A percentile compares a stretch with the other conserved stretches of the same genome.
phyloP scores from a whole-genome alignment of 805 yeast species.

The Candida saitoana region DNA sequence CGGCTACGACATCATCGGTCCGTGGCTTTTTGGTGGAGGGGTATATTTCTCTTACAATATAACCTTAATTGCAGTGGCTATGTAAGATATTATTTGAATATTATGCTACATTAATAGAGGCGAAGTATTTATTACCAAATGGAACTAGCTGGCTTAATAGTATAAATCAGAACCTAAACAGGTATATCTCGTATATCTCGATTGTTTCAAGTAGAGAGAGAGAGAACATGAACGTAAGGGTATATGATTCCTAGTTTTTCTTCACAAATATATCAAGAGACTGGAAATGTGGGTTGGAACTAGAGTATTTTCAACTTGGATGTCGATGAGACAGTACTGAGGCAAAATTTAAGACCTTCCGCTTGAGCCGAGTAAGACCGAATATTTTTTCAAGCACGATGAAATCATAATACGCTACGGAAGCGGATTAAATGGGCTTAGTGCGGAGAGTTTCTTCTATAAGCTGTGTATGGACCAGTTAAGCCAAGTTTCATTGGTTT shows the following conservation, averaged over 20 bases:
- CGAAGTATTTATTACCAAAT: neutral
- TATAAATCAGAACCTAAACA: neutral
- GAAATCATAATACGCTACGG: neutral
- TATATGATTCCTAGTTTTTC: neutral
- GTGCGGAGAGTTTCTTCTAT: neutral
- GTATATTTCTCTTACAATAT: neutral
- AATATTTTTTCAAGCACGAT: neutral
- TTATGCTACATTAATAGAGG: neutral
- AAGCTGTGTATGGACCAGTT: neutral
- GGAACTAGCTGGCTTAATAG: neutral
- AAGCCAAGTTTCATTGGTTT: neutral
- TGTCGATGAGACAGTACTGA: too few species aligned
- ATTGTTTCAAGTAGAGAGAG: neutral
- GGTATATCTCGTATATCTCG: neutral
- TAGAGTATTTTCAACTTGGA: too few species aligned
- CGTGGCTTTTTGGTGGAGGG: too few species aligned
- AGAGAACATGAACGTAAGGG: too few species aligned
- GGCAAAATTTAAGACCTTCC: too few species aligned
- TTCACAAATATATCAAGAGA: neutral
- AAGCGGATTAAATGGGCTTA: neutral
- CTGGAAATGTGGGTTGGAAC: too few species aligned
- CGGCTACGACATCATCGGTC: neutral
- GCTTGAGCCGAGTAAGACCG: too few species aligned
- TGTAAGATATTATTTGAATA: neutral
- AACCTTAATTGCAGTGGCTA: neutral